Base-by-base conservation (phyloP, 2,329 filamentous ascomycete species). In the Epichloe gansuensis region DNA sequence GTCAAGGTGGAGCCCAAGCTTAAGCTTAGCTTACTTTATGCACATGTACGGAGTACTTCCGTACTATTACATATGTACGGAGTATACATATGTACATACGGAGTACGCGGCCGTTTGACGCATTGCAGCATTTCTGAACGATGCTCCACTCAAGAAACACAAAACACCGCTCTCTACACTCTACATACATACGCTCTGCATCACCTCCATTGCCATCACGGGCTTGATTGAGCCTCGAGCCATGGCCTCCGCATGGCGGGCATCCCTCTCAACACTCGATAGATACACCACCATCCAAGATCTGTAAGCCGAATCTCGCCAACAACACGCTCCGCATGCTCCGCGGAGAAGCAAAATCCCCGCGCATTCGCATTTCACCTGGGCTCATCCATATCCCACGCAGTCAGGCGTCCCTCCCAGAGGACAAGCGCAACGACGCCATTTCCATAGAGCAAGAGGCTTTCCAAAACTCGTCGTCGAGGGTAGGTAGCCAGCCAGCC, bases 361-460 rank as follows among this genome's bases (percentile, higher is more conserved):
- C 27, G 7, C 27, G 27, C 27, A 31, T 31, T 3, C 17, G 17
- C 17, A 21, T 9, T 9, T 11, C 31, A 31, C 31, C 31, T 4
- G 9, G 9, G 31, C 31, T 31, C 31, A 31, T 11, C 31, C 9
- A 11, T 31, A 35, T 36, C 51, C 45, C 15, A 51, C 36, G n/a
- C 46, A 69, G 66, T 49, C 63, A 64, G 56, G 57, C 59, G 41
- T 63, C 60, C 5, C 59, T 67, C 6, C 57, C 62, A 8, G 59
- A 59, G 3, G 58, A 53, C 39, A 63, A 60, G 45, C 64, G 66
- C 58, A 59, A 53, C 55, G 58, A 73, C 40, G 87, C 87, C 21
- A 84, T 84, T 60, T 66, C 74, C 46, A 69, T 81, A 41, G 89
- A 95, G 66, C 78, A 77, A 45, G 73, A 76, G 11, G 80, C 82